Evolutionary conservation across 768 basidiomycete genomes (phyloP), one percentile per base, ranked within the genome.

Genomic region (Mycena pura): DNA sequence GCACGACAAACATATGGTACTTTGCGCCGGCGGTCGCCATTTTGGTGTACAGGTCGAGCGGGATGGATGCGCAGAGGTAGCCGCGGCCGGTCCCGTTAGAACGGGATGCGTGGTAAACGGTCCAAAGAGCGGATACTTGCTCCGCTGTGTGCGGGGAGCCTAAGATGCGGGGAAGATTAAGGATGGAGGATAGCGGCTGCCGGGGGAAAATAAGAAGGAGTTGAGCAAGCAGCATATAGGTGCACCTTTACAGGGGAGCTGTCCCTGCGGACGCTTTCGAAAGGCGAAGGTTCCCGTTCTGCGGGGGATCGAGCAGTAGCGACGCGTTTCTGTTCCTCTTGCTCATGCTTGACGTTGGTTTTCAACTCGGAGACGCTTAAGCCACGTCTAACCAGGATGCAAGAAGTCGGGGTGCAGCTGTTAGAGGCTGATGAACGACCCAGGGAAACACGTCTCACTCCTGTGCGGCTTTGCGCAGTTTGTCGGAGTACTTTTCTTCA

Each of bases 51-150:
- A 85, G 82, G 7, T 84, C 80, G 50, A 90, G 64, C 2, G 96
- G 90, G 17, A 97, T 82, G 6, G 88, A 80, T 2, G 96, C 96
- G 60, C 90, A 96, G 27, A 98, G 82, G 71, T 85, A 95, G 10
- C 92, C 93, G 32, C 91, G 87, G 15, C 92, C 90, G 0, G 93
- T 92, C 1, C 93, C 88, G 10, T 85, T 82, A 1, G 92, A 90
- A 28, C 92, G 87, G 5, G 91, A 86, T 14, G 86, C 83, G 72
- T 99, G 96, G 70, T 96, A 98, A 0, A 91, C 84, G 3, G 86
- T 92, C 96, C 96, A 99, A 0, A 98, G 81, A 0, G 88, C 82
- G 4, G 89, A 84, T 67, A 99, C 83, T 70, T 93, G 91, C 10
- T 84, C 83, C 6, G 86, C 55, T 3, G 90, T 88, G 71, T 93